Conservation (phyloP, 768 basidiomycete species). For the Scleroderma bovista region DNA sequence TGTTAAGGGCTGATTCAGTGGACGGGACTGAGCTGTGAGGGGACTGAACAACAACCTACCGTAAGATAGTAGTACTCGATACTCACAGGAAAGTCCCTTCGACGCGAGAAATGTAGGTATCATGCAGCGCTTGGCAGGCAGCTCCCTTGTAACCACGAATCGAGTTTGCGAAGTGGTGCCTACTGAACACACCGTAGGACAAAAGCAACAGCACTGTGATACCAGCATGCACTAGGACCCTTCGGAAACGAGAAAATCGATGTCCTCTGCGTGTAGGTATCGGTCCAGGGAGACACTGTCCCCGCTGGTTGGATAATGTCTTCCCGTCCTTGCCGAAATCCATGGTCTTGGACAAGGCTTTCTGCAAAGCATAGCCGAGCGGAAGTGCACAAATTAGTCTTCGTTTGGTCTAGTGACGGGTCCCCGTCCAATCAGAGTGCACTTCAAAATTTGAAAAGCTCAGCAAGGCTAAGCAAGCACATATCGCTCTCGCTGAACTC, state of each 20-base stretch:
- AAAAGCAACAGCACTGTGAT: conserved; percentile 5
- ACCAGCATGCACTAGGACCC: conserved; percentile 3
- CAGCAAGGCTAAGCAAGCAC: no score
- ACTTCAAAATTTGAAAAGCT: no score
- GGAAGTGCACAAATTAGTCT: no score
- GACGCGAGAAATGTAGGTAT: conserved; percentile 10
- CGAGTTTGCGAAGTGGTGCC: not conserved
- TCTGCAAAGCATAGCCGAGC: no score
- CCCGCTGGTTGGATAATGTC: not conserved
- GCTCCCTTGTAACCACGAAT: not conserved
- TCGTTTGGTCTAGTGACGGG: no score
- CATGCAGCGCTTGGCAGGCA: conserved; percentile 2
- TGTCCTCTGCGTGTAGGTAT: not conserved
- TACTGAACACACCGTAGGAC: conserved; percentile 7
- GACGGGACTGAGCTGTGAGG: conserved; percentile 48
- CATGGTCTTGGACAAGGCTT: conserved; percentile 9
- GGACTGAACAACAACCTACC: not conserved
- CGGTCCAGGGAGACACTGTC: conserved; percentile 8
- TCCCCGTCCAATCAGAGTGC: no score
- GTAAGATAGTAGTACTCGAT: not conserved
- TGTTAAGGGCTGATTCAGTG: conserved; percentile 48
- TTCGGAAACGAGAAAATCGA: conserved; percentile 2
- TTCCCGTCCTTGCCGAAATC: conserved; percentile 9
- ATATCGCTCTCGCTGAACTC: no score
- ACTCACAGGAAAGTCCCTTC: conserved; percentile 35